phyloP scores from a whole-genome alignment of 2,329 filamentous ascomycete species.

The Colletotrichum tropicicola region DNA sequence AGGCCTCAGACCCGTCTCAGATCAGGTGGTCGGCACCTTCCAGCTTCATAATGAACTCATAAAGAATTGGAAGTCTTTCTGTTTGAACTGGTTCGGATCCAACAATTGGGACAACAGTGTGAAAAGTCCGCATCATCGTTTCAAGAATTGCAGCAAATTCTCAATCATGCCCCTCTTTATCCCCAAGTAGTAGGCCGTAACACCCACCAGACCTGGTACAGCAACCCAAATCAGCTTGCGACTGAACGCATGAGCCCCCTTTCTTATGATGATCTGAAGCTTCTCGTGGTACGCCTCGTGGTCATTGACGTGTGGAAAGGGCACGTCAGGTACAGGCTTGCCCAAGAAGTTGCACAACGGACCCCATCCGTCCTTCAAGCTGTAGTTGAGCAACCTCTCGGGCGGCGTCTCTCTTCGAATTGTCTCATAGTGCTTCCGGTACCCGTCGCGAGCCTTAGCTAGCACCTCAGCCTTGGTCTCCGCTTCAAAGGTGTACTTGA shows the following conservation, averaged over 20 bases:
- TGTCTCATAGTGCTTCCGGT: conserved; percentile 10
- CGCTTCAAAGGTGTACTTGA: conserved; percentile 35
- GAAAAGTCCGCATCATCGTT: not conserved
- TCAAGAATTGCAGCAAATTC: not conserved
- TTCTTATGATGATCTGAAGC: conserved; percentile 6
- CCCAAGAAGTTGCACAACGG: conserved; percentile 47
- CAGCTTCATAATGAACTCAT: too few species aligned
- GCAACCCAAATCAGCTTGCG: not conserved
- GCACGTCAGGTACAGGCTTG: conserved; percentile 38
- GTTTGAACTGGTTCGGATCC: too few species aligned
- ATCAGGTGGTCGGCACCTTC: too few species aligned
- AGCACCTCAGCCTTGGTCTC: not conserved
- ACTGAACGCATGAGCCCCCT: not conserved
- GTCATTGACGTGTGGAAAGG: conserved; percentile 33
- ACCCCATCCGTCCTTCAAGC: conserved; percentile 42
- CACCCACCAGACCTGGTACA: not conserved
- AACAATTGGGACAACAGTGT: too few species aligned
- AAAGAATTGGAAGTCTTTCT: too few species aligned
- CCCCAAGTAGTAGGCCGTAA: not conserved
- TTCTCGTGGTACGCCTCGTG: conserved; percentile 14
- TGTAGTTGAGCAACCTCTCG: conserved; percentile 24
- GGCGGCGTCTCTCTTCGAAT: conserved; percentile 2
- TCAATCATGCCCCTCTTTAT: not conserved
- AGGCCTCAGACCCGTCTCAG: too few species aligned
- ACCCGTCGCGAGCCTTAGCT: conserved; percentile 28